phyloP scores from a whole-genome alignment of 345 rosid genomes.

The Geranium rotundifolium region DNA sequence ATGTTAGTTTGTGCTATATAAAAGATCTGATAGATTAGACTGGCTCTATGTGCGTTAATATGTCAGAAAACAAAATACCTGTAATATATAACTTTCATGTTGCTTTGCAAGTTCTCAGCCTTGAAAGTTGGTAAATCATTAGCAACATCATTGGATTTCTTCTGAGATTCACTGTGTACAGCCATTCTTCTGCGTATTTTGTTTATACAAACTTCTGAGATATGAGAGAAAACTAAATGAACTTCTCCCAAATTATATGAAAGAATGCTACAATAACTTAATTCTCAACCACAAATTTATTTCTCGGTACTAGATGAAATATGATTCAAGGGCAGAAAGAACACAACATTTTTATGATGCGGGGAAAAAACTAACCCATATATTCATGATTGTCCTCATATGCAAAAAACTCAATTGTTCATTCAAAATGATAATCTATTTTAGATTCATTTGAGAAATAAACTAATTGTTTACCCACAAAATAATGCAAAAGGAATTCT shows the following conservation, averaged over 20 bases:
- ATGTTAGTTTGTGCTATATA: background rate
- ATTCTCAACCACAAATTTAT: background rate
- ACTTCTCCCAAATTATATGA: too few species aligned
- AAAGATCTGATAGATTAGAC: background rate
- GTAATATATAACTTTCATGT: conserved; percentile 85
- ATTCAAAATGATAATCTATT: too few species aligned
- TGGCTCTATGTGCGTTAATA: background rate
- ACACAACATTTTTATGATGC: background rate
- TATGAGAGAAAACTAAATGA: too few species aligned
- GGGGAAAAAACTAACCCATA: background rate
- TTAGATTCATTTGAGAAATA: too few species aligned
- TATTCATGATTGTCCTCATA: too few species aligned
- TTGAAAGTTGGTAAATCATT: conserved; percentile 55
- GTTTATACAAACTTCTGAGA: background rate
- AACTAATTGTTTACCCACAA: too few species aligned
- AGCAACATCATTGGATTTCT: conserved; percentile 42
- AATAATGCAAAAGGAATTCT: too few species aligned
- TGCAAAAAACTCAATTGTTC: too few species aligned
- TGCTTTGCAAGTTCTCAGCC: conserved; percentile 77
- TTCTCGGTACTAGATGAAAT: background rate
- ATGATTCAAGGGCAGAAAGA: background rate
- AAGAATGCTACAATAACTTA: background rate
- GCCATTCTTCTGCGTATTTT: conserved; percentile 29
- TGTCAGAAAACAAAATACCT: conserved; percentile 34
- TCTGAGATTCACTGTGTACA: conserved; percentile 38